Percentiles rank a stretch among this genome's conserved stretches.
phyloP scores from a whole-genome alignment of 2,329 filamentous ascomycete genomes.

The Graphilbum sp. region DNA sequence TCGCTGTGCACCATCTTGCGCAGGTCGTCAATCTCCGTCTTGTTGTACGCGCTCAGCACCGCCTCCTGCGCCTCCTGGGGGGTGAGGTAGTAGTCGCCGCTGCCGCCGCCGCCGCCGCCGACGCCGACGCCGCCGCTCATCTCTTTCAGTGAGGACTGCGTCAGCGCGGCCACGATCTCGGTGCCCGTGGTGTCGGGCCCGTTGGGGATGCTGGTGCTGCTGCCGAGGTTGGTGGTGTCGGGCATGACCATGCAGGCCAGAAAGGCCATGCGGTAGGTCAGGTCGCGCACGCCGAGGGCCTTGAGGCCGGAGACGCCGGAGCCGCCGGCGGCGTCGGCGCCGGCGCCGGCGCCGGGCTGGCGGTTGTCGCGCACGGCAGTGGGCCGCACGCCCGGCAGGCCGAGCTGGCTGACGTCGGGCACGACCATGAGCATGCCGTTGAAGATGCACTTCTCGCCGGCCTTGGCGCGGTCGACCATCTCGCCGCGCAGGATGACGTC shows the following conservation, averaged over 20 bases:
- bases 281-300: slow-evolving; percentile 79
- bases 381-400: slow-evolving; percentile 69
- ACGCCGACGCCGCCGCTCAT: slow-evolving; percentile 25
- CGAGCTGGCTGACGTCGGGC: slow-evolving; percentile 87
- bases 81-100: slow-evolving; percentile 25
- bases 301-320: slow-evolving; percentile 79
- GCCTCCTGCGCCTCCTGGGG: slow-evolving; percentile 80
- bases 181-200: slow-evolving; percentile 45
- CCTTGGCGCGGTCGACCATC: slow-evolving; percentile 94
- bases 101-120: slow-evolving; percentile 15
- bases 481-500: slow-evolving; percentile 92
- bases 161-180: slow-evolving; percentile 74
- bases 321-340: slow-evolving; percentile 69
- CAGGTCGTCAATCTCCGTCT: slow-evolving; percentile 78
- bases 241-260: slow-evolving; percentile 91
- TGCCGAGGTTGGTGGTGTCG: slow-evolving; percentile 66
- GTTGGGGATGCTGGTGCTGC: slow-evolving; percentile 36
- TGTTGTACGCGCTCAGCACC: slow-evolving; percentile 71
- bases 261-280: slow-evolving; percentile 95
- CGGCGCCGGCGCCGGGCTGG: slow-evolving; percentile 51
- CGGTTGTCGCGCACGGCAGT: slow-evolving; percentile 74
- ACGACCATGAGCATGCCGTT: slow-evolving; percentile 93
- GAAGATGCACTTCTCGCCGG: slow-evolving; percentile 96
- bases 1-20: slow-evolving; percentile 88
- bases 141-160: slow-evolving; percentile 53